Evolutionary conservation across 768 basidiomycete genomes (phyloP).

Genomic region (Cubamyces lactineus): DNA sequence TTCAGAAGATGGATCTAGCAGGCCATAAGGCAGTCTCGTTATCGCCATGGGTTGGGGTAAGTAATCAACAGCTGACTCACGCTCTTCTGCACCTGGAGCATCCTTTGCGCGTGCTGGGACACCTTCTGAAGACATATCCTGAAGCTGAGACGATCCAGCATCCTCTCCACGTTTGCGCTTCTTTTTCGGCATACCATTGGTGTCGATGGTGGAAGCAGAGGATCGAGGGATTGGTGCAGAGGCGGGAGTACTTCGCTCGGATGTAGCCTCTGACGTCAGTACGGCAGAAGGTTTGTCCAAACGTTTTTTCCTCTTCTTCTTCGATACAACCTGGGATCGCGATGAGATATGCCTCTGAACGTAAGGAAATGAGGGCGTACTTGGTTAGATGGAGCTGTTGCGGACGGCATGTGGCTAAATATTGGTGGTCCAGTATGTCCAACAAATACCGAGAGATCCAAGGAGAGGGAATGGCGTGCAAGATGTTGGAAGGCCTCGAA

Average conservation of each 20-base stretch:
- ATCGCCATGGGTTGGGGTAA: too few relatives aligned
- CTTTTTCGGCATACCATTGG: slow-evolving; percentile 16
- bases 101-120: neutral
- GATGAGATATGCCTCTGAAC: neutral
- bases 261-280: neutral
- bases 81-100: neutral
- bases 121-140: neutral
- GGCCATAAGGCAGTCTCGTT: neutral
- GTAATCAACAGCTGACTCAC: neutral
- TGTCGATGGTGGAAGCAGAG: slow-evolving; percentile 13
- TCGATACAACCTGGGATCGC: neutral
- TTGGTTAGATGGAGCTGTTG: neutral
- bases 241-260: neutral
- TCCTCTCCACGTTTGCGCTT: slow-evolving; percentile 15
- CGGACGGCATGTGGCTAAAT: neutral
- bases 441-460: slow-evolving; percentile 21
- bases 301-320: slow-evolving; percentile 7
- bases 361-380: neutral
- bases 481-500: slow-evolving; percentile 70
- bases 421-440: neutral
- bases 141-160: neutral
- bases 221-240: neutral
- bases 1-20: neutral
- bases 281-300: neutral
- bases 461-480: slow-evolving; percentile 29